phyloP scores from a whole-genome alignment of 805 yeast genomes.

The Ogataea kodamae region DNA sequence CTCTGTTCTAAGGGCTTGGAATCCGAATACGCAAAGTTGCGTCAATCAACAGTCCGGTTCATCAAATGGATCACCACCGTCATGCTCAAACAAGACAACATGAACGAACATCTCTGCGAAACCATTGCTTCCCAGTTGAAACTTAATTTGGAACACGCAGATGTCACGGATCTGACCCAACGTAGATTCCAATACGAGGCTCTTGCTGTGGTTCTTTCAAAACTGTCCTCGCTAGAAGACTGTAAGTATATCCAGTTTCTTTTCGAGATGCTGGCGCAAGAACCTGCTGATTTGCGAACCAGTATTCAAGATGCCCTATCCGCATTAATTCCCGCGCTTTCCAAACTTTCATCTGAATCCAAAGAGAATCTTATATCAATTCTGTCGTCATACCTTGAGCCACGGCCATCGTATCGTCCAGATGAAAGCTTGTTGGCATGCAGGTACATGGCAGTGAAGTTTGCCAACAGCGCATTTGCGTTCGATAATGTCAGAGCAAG shows the following conservation, averaged over 20 bases:
- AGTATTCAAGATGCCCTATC: constrained; percentile 72
- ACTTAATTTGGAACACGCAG: constrained; percentile 39
- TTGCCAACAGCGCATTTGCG: constrained; percentile 56
- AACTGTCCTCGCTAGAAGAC: constrained; percentile 43
- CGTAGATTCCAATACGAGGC: constrained; percentile 75
- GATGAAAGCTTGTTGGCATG: constrained; percentile 39
- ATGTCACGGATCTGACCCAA: constrained; percentile 39
- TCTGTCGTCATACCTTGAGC: constrained; percentile 18
- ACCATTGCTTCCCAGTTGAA: constrained; percentile 52
- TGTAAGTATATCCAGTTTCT: constrained; percentile 59
- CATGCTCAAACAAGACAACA: constrained; percentile 14
- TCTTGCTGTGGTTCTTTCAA: constrained; percentile 58
- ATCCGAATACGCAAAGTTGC: constrained; percentile 49
- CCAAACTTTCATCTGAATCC: constrained; percentile 35
- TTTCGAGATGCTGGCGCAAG: constrained; percentile 66
- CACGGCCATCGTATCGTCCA: constrained; percentile 24
- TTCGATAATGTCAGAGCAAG: constrained; percentile 69
- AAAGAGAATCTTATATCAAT: constrained; percentile 41
- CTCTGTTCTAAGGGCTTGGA: constrained; percentile 59
- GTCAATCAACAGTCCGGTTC: constrained; percentile 57
- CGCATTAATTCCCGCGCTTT: constrained; percentile 49
- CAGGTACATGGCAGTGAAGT: constrained; percentile 64
- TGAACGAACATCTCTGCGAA: constrained; percentile 32
- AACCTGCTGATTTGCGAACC: constrained; percentile 56
- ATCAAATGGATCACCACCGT: constrained; percentile 54